Evolutionary conservation across 139 green algal species (phyloP).

Genomic region (Chlorella sp.): DNA sequence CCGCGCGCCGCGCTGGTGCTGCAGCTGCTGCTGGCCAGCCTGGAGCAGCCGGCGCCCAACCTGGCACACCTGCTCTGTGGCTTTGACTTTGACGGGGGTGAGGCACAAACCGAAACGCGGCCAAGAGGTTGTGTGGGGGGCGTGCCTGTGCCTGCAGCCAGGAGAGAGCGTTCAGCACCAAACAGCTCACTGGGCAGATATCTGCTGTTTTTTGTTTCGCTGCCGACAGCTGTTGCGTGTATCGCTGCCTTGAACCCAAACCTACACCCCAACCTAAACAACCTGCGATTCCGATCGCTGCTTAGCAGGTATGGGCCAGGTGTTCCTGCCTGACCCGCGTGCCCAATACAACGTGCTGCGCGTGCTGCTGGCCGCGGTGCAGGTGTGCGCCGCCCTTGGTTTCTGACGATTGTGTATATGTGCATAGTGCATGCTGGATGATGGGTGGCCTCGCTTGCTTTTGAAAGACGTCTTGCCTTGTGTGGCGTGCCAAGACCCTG

Average conservation of each 20-base stretch:
- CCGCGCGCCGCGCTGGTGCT: slow-evolving; percentile 46
- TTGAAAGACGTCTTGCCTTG: neutral
- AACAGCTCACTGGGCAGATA: too few relatives aligned
- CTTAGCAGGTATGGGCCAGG: slow-evolving; percentile 32
- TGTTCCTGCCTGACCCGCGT: slow-evolving; percentile 27
- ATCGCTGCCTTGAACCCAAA: neutral
- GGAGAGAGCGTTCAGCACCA: too few relatives aligned
- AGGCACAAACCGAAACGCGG: too few relatives aligned
- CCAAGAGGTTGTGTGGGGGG: too few relatives aligned
- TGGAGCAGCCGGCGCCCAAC: slow-evolving; percentile 56
- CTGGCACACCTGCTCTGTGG: slow-evolving; percentile 82
- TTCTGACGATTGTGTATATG: too few relatives aligned
- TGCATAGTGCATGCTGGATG: neutral
- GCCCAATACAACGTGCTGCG: slow-evolving; percentile 62
- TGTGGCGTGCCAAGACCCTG: neutral
- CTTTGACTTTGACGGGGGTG: slow-evolving; percentile 67
- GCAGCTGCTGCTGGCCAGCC: slow-evolving; percentile 41
- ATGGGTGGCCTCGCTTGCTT: neutral
- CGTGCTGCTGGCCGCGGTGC: slow-evolving; percentile 54
- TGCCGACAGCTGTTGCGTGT: neutral
- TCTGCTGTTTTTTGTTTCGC: neutral
- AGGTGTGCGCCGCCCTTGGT: neutral
- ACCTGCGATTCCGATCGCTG: slow-evolving; percentile 3
- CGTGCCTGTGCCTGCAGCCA: neutral
- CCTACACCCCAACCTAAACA: too few relatives aligned